Base-by-base conservation (phyloP, 2,329 filamentous ascomycete species). In the Didymella glomerata region DNA sequence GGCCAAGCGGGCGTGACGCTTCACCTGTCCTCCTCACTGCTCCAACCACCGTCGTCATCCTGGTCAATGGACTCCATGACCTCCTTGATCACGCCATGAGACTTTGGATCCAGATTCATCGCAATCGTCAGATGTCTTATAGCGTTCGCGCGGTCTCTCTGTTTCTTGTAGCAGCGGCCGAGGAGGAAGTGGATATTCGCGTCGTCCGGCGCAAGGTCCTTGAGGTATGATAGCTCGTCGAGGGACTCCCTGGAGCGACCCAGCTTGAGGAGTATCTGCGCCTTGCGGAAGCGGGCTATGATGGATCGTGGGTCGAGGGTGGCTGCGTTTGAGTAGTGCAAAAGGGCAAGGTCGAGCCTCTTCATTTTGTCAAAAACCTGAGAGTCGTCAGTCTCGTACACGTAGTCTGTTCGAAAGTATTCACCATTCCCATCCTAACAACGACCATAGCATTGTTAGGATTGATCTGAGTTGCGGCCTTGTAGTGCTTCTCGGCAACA, bases 181-280 rank as follows among this genome's bases (percentile, higher is more conserved):
- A 99, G 87, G 63, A 97, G 82, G 81, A 97, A 99, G 79, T 97
- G 95, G 36, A 99, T 93, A 70, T 93, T 96, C 4, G 94, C 92
- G 77, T 98, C 94, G 72, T 99, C 93, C 0, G 95, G 94, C 5
- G 93, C 93, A 62, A 96, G 84, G 68, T 96, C 92, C 73, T 96
- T 95, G 60, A 99, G 80, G n/a, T 93, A 85, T 76, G 93, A 88
- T 54, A 99, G 82, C 75, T 99, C 95, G 25, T 85, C 84, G 64
- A 96, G 84, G 0, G 95, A 95, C 47, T 88, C 84, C 34, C 90
- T 84, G 45, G 90, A 81, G 28, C 84, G 77, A 83, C 88, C 65
- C 80, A 97, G 82, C 54, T 90, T 89, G 81, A 98, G 88, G 47
- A 98, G 81, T 14, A 91, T 90, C 49, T 93, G 87, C 13, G 95